These are phyloP conservation scores for Cadophora malorum DNA, from an alignment of 2,329 filamentous ascomycete species.

Conservation along the genomic window DNA sequence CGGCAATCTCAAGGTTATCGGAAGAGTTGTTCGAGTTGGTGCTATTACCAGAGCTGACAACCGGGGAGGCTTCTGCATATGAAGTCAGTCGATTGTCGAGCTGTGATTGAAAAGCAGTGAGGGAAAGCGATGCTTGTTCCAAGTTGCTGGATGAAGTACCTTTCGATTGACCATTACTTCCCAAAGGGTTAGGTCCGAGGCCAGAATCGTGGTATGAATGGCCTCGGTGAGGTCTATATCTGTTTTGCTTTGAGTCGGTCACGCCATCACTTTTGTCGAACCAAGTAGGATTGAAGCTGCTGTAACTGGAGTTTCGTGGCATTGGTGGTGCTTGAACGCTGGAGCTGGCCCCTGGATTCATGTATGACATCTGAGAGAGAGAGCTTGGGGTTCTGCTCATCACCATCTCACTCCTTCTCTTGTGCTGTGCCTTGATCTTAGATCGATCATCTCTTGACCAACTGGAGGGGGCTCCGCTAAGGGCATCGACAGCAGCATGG, in stretches of 20 bases:
- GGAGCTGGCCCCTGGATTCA: slow-evolving; percentile 30
- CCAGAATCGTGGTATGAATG: slow-evolving; percentile 42
- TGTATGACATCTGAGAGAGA: slow-evolving; percentile 35
- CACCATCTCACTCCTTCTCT: slow-evolving; percentile 41
- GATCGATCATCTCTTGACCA: slow-evolving; percentile 52
- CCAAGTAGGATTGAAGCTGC: slow-evolving; percentile 42
- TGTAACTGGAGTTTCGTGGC: slow-evolving; percentile 39
- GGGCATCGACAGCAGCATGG: slow-evolving; percentile 65
- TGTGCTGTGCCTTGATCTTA: slow-evolving; percentile 44
- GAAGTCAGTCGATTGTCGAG: slow-evolving; percentile 27
- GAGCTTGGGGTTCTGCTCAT: slow-evolving; percentile 38
- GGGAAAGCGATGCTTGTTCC: slow-evolving; percentile 5
- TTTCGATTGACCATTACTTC: slow-evolving; percentile 40
- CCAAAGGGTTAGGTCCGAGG: slow-evolving; percentile 41
- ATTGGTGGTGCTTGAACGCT: slow-evolving; percentile 28
- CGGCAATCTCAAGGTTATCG: slow-evolving; percentile 39
- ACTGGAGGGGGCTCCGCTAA: slow-evolving; percentile 59
- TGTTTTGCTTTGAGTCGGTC: slow-evolving; percentile 25
- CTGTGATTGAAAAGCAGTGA: slow-evolving; percentile 9
- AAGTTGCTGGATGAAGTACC: slow-evolving; percentile 33
- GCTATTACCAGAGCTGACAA: slow-evolving; percentile 39
- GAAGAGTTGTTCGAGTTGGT: slow-evolving; percentile 36
- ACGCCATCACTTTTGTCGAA: slow-evolving; percentile 37
- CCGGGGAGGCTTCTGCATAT: slow-evolving; percentile 37
- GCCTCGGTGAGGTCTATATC: slow-evolving; percentile 30